Percentiles rank a stretch among this genome's conserved stretches.
phyloP scores from a whole-genome alignment of 441 rosid genomes.

The Adansonia madagascariensis region DNA sequence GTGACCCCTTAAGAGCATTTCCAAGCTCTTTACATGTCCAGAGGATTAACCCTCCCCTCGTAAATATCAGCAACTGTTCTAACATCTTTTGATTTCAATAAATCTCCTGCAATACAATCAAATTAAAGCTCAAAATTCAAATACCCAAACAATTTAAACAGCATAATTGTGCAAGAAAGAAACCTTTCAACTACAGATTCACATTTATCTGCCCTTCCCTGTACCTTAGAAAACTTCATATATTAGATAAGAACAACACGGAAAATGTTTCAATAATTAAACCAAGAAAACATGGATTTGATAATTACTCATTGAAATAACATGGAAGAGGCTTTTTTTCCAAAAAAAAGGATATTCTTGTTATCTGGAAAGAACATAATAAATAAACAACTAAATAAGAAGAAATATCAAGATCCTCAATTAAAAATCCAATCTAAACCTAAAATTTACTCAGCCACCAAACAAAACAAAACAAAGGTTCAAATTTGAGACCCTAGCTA shows the following conservation, averaged over 20 bases:
- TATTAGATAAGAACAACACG: not conserved
- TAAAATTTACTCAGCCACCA: not conserved
- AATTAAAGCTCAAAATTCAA: conserved; percentile 16
- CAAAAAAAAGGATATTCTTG: too few species aligned
- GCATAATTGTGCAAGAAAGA: not conserved
- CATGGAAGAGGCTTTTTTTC: not conserved
- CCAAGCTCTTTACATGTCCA: conserved; percentile 98
- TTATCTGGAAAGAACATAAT: not conserved
- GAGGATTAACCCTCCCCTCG: conserved; percentile 92
- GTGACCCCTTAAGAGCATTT: conserved; percentile 91
- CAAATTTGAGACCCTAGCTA: not conserved
- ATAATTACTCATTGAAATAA: not conserved
- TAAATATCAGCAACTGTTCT: conserved; percentile 90
- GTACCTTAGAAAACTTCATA: not conserved
- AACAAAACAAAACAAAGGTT: not conserved
- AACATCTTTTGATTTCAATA: conserved; percentile 58
- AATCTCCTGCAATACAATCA: conserved; percentile 38
- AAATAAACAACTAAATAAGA: not conserved
- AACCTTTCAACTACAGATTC: not conserved
- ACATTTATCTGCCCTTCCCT: not conserved
- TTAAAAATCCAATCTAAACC: not conserved
- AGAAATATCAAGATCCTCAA: not conserved
- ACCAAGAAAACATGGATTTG: not conserved
- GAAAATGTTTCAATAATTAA: not conserved
- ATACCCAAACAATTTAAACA: not conserved